Percentiles rank a stretch among this genome's conserved stretches.
phyloP scores from a whole-genome alignment of 176 grass and related monocot species.

The Rhynchospora tenuis region DNA sequence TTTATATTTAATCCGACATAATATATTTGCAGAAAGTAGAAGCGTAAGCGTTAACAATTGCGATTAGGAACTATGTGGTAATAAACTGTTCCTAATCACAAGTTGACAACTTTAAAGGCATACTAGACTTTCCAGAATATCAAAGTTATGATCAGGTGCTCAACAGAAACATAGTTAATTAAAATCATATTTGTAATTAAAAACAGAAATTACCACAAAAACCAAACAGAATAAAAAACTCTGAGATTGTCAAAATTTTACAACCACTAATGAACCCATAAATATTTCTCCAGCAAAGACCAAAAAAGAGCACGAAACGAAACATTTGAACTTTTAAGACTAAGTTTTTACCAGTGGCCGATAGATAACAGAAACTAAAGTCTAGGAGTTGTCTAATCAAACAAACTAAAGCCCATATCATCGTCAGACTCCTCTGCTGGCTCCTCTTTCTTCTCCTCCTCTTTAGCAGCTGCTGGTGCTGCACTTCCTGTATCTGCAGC shows the following conservation, averaged over 20 bases:
- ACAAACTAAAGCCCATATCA: slow-evolving; percentile 65
- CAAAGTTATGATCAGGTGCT: background rate
- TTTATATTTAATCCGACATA: too few species aligned
- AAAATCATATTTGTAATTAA: background rate
- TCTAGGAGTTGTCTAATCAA: slow-evolving; percentile 35
- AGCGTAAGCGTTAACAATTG: too few species aligned
- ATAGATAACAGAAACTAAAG: background rate
- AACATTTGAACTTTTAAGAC: slow-evolving; percentile 9
- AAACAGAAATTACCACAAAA: background rate
- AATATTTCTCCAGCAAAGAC: background rate
- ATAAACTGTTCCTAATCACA: too few species aligned
- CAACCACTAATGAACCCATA: slow-evolving; percentile 2
- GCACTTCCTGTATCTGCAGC: slow-evolving; percentile 25
- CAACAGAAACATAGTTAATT: background rate
- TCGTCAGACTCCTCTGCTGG: slow-evolving; percentile 29
- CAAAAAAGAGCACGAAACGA: background rate
- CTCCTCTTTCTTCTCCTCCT: slow-evolving; percentile 65
- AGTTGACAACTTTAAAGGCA: too few species aligned
- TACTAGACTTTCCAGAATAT: too few species aligned
- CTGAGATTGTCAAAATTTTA: slow-evolving; percentile 25
- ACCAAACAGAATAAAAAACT: background rate
- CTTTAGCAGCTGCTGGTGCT: slow-evolving; percentile 33
- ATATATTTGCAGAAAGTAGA: too few species aligned
- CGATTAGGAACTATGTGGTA: too few species aligned
- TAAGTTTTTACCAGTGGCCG: background rate